Evolutionary conservation across 1,284 basidiomycete genomes (phyloP), one percentile per base, ranked within the genome.

Genomic region (Peniophora sp.): DNA sequence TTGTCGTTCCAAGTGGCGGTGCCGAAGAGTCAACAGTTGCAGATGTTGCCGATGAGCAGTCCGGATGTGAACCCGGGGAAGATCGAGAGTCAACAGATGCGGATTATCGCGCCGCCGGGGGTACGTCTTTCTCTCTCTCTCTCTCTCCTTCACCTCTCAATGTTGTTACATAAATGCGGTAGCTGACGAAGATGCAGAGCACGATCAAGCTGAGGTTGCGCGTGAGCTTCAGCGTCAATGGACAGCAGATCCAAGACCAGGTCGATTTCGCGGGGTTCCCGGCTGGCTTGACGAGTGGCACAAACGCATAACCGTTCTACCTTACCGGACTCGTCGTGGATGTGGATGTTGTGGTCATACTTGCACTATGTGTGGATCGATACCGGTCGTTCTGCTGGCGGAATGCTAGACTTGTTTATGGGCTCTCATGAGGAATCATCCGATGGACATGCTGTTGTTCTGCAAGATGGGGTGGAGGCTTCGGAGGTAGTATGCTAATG

Each of bases 1-100:
- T 73, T 99, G 54, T 93, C 86, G 64, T 97, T 99, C 75, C 96
- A 99, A 67, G 97, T 95, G 44, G 97, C 97, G 2, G 97, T 99
- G 9, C 97, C 97, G 2, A 97, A 95, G 93, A 93, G 93, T 0
- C 96, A 98, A 72, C 95, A 97, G 65, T 68, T 99, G 52, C 95
- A 98, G 65, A 99, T 99, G 96, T 79, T 94, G 53, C 92, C 96
- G 3, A 98, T 99, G 85, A 94, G 92, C 8, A 94, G 86, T 66
- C 70, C 87, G 10, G 84, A 83, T 50, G 75, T 99, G 22, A 71
- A 68, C 14, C 86, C 92, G 0, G 93, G 92, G 1, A 70, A 81
- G 9, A 80, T 81, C 17, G 96, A 97, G 69, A 97, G 93, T 16
- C 97, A 99, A 66, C 92, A 96, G 62, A 86, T 99, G 85, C 80